phyloP scores from a whole-genome alignment of 2,329 filamentous ascomycete genomes.

The Hortaea werneckii region DNA sequence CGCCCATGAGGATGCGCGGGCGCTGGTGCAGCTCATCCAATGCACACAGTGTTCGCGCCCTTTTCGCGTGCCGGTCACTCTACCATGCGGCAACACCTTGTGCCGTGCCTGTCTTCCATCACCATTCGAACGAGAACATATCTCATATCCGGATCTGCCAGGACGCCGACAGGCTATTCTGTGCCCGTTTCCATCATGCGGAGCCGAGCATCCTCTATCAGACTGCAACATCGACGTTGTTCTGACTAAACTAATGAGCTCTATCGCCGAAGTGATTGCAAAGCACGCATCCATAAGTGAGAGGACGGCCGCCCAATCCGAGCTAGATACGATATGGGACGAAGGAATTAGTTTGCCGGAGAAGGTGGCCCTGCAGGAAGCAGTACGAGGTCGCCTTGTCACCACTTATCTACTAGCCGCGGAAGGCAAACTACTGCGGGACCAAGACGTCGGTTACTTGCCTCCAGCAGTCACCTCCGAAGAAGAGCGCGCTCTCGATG shows the following conservation, averaged over 20 bases:
- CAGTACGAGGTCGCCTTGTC: conserved; percentile 50
- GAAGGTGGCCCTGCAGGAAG: conserved; percentile 30
- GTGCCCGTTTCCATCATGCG: conserved; percentile 62
- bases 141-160: conserved; percentile 65
- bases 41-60: conserved; percentile 64
- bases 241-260: conserved; percentile 58
- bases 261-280: conserved; percentile 46
- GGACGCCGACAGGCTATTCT: conserved; percentile 58
- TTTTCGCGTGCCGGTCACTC: conserved; percentile 57
- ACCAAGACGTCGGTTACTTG: conserved; percentile 43
- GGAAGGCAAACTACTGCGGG: conserved; percentile 49
- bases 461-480: conserved; percentile 28
- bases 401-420: conserved; percentile 58
- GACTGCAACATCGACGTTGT: conserved; percentile 73
- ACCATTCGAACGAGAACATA: conserved; percentile 53
- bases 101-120: conserved; percentile 67
- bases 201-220: conserved; percentile 59
- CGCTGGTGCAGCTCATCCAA: conserved; percentile 64
- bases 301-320: conserved; percentile 29
- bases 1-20: conserved; percentile 46
- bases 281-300: conserved; percentile 25
- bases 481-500: conserved; percentile 32
- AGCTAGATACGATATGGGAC: conserved; percentile 31
- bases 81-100: conserved; percentile 72
- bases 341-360: conserved; percentile 25